These are phyloP conservation scores for Suaeda aralocaspica DNA, from an alignment of 148 eudicot genomes.

Conservation along the genomic window DNA sequence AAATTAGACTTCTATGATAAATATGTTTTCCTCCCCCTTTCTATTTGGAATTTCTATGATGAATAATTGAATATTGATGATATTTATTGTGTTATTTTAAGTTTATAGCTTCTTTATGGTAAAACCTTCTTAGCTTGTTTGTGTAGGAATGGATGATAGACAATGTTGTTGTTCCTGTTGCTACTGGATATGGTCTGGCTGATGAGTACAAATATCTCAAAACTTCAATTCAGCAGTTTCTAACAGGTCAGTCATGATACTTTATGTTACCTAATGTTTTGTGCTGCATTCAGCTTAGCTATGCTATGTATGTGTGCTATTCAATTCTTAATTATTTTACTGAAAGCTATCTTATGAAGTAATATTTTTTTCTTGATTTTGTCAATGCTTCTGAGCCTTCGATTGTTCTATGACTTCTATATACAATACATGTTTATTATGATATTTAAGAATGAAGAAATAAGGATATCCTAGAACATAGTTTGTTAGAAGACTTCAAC, in stretches of 20 bases:
- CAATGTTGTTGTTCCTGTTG: slow-evolving; percentile 75
- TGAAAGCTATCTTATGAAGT: background rate
- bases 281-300: background rate
- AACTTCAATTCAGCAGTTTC: slow-evolving; percentile 65
- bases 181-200: slow-evolving; percentile 62
- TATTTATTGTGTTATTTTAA: background rate
- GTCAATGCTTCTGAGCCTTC: too few relatives aligned
- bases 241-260: slow-evolving; percentile 69
- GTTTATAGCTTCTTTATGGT: background rate
- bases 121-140: slow-evolving; percentile 3
- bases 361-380: background rate
- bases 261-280: background rate
- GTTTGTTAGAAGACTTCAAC: background rate
- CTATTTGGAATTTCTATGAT: background rate
- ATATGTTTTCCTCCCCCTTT: too few relatives aligned
- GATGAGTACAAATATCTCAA: slow-evolving; percentile 78
- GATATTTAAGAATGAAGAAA: background rate
- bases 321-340: background rate
- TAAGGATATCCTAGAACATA: background rate
- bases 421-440: too few relatives aligned
- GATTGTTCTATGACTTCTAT: too few relatives aligned
- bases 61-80: background rate
- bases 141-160: slow-evolving; percentile 84
- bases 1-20: too few relatives aligned
- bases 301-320: background rate